Evolutionary conservation across 2,329 filamentous ascomycete genomes (phyloP).

Genomic region (Aspergillus vadensis): DNA sequence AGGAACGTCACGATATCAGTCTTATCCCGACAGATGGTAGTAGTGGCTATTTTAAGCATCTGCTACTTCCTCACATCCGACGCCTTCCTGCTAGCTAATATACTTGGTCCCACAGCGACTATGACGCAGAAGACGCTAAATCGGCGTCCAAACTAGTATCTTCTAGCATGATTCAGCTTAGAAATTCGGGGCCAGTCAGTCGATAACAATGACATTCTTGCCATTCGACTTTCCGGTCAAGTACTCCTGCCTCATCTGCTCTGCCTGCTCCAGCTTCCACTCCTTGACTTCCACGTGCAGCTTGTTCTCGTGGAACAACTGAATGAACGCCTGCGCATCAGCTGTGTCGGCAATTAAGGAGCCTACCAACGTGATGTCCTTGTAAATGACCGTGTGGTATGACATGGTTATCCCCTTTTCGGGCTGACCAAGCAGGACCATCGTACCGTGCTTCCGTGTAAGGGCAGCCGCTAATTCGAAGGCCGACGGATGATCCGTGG

Average conservation of each 20-base stretch:
- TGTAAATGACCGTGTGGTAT: conserved; percentile 41
- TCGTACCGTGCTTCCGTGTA: conserved; percentile 60
- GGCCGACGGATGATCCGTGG: neutral
- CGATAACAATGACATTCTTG: neutral
- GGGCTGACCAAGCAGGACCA: conserved; percentile 61
- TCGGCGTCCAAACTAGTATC: too few species aligned
- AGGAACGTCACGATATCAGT: too few species aligned
- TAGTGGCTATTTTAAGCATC: neutral
- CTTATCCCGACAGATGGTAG: too few species aligned
- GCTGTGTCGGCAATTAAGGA: neutral
- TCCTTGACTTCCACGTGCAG: conserved; percentile 15
- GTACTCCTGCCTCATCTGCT: conserved; percentile 19
- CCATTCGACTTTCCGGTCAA: conserved; percentile 4
- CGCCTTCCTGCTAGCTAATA: neutral
- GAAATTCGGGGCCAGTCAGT: neutral
- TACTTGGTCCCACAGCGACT: neutral
- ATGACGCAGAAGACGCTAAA: neutral
- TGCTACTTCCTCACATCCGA: neutral
- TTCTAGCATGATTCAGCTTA: neutral
- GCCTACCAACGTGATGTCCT: neutral
- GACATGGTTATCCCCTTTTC: conserved; percentile 34
- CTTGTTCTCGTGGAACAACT: conserved; percentile 26
- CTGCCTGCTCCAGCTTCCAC: conserved; percentile 19
- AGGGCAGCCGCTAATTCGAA: conserved; percentile 28
- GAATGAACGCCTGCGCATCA: conserved; percentile 43